phyloP scores from a whole-genome alignment of 306 rosid genomes.

The Prunus mongolica region DNA sequence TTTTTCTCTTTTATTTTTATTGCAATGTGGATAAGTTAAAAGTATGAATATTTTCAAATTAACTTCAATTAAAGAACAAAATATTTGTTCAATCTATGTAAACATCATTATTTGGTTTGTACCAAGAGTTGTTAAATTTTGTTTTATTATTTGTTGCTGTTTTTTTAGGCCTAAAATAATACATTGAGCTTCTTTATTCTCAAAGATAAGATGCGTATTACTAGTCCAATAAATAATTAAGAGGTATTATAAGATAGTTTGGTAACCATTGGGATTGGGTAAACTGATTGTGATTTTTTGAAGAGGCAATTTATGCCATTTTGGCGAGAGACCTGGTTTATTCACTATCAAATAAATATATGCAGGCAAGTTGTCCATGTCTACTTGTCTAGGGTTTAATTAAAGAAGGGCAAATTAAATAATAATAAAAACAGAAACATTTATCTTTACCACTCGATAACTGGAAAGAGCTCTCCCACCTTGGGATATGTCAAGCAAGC shows the following conservation, averaged over 20 bases:
- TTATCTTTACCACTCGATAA: no score
- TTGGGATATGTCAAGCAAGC: no score
- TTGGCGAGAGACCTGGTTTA: background rate
- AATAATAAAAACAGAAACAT: no score
- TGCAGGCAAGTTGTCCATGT: background rate
- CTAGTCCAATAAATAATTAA: background rate
- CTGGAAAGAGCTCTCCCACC: no score
- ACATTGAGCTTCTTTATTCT: background rate
- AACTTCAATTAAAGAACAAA: no score
- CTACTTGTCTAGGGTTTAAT: no score
- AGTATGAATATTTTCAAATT: no score
- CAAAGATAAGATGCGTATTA: background rate
- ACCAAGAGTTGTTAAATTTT: background rate
- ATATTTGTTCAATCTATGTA: no score
- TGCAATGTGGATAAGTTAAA: no score
- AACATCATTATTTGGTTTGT: no score
- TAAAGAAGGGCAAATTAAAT: no score
- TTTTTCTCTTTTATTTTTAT: no score
- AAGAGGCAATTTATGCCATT: background rate
- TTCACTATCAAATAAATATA: background rate
- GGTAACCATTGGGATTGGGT: background rate
- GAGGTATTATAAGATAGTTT: background rate
- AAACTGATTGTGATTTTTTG: background rate
- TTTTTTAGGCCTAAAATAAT: background rate
- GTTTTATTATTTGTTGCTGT: background rate